phyloP scores from a whole-genome alignment of 2,329 filamentous ascomycete species.

The Hypoxylon sp. region DNA sequence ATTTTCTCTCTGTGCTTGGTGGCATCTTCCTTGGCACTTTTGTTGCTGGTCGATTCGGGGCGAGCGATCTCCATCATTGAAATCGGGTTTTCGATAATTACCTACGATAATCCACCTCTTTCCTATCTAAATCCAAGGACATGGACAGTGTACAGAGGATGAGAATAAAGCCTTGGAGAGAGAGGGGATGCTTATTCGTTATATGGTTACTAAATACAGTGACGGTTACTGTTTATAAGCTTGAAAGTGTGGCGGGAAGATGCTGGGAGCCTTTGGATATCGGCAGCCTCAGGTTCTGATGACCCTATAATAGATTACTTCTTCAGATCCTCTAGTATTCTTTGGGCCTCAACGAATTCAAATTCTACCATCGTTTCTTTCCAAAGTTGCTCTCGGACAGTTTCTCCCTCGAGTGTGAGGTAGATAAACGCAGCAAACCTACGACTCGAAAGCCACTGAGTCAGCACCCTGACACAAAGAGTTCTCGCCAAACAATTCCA shows the following conservation, averaged over 20 bases:
- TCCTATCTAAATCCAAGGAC: background rate
- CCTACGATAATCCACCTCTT: background rate
- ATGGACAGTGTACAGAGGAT: background rate
- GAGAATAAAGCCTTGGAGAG: background rate
- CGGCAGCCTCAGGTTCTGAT: background rate
- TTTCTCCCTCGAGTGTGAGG: background rate
- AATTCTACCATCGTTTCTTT: conserved; percentile 10
- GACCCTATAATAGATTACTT: background rate
- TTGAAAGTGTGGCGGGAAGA: background rate
- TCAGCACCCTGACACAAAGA: background rate
- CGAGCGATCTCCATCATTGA: conserved; percentile 40
- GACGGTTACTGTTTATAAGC: background rate
- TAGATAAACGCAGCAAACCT: background rate
- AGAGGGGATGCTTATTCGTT: background rate
- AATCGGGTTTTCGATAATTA: background rate
- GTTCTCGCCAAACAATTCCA: background rate
- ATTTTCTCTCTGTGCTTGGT: conserved; percentile 52
- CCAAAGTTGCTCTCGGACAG: background rate
- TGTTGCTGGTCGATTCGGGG: conserved; percentile 46
- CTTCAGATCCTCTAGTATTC: background rate
- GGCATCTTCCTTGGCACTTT: conserved; percentile 52
- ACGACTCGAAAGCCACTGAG: no score
- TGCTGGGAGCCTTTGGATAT: background rate
- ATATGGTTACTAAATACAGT: background rate
- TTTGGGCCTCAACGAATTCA: background rate